Base-by-base conservation (phyloP, 2,329 filamentous ascomycete genomes). In the Rutstroemia sydowiana region DNA sequence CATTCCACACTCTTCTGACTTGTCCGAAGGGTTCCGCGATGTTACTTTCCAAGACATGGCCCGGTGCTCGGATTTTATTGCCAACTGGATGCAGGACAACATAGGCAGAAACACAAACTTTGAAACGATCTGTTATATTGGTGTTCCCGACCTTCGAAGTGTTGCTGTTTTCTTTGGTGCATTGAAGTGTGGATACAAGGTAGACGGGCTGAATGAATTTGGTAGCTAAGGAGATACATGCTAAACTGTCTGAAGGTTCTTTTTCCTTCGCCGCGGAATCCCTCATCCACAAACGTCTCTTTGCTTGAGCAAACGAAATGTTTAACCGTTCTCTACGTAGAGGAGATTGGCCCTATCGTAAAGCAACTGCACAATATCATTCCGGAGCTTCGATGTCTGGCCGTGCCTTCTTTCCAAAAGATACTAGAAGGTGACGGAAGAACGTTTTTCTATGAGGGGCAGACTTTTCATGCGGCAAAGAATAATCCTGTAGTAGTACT, bases 41-140 rank as follows among this genome's bases (percentile, higher is more conserved):
- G 45, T 60, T 39, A 53, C 56, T 32, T 42, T 46, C 21, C 21
- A 36, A 16, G 44, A 53, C 28, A 51, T 61, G 39, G 51, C 55
- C 36, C 46, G 54, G 23, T 58, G 50, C n/a, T 49, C 58, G 8
- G 44, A 61, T 52, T 43, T 39, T 30, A 41, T 51, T 2, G 54
- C 59, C 21, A 48, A 46, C 40, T 57, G 42, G 47, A 28, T 61
- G 16, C 16, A 45, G 7, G 69, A 67, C 1, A 43, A 49, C 5
- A 20, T 42, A 18, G 44, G 34, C 7, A 34, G 28, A 30, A 39
- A 23, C 36, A 47, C 40, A 37, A 34, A 28, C 36, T 40, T 42
- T 28, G 36, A 28, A 41, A 74, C 71, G 0, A 63, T 75, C 26
- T 68, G 71, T 2, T 76, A 73, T 59, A 69, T 74, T 48, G 73